phyloP scores from a whole-genome alignment of 805 yeast species.

The Kluyveromyces siamensis region DNA sequence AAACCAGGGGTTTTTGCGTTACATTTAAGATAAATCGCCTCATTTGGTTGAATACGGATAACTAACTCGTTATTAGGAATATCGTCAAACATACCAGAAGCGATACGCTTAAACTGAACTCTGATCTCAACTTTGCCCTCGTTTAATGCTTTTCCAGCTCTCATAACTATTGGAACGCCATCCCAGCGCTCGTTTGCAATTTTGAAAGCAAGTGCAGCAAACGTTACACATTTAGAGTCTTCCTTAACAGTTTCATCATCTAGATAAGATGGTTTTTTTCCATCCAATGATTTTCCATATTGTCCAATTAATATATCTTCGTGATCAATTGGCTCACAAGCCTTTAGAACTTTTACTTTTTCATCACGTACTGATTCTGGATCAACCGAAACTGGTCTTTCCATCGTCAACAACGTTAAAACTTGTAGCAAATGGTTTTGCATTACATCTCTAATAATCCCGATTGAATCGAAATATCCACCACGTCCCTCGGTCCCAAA shows the following conservation, averaged over 20 bases:
- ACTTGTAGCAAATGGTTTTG: conserved; percentile 95
- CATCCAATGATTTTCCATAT: conserved; percentile 76
- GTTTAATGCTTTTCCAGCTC: conserved; percentile 97
- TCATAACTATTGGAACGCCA: conserved; percentile 90
- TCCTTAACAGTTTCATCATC: conserved; percentile 86
- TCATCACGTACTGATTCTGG: conserved; percentile 95
- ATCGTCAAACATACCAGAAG: conserved; percentile 69
- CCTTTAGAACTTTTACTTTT: conserved; percentile 85
- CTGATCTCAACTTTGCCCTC: conserved; percentile 93
- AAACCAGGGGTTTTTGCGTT: conserved; percentile 93
- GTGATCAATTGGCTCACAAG: conserved; percentile 58
- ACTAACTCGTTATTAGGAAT: conserved; percentile 90
- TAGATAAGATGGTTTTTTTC: conserved; percentile 78
- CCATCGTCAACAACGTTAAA: conserved; percentile 87
- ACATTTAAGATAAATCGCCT: conserved; percentile 87
- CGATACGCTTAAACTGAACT: conserved; percentile 81
- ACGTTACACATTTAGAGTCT: conserved; percentile 83
- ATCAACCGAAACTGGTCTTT: conserved; percentile 82
- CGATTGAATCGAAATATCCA: conserved; percentile 91
- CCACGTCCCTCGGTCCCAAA: conserved; percentile 99
- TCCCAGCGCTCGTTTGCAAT: conserved; percentile 95
- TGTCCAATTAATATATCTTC: conserved; percentile 78
- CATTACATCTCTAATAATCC: conserved; percentile 96
- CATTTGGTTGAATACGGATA: conserved; percentile 88
- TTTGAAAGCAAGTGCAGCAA: conserved; percentile 72